Percentiles rank a stretch among this genome's conserved stretches.
phyloP scores from a whole-genome alignment of 78 protist species.

The Tieghemostelium lacteum region DNA sequence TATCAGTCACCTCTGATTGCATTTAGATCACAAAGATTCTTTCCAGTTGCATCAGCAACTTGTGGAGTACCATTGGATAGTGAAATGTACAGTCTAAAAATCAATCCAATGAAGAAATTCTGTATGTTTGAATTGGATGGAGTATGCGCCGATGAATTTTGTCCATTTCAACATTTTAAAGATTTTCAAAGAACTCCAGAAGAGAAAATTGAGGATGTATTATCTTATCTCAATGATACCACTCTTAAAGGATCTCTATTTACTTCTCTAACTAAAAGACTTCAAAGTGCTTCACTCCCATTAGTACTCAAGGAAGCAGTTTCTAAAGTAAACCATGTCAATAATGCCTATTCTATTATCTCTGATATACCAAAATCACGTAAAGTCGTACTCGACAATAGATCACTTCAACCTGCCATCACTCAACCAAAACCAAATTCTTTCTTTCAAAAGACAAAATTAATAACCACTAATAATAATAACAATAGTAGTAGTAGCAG shows the following conservation, averaged over 20 bases:
- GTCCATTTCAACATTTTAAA: slow-evolving; percentile 45
- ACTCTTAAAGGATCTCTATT: neutral
- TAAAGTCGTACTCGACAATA: too few relatives aligned
- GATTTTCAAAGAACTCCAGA: slow-evolving; percentile 23
- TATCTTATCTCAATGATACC: neutral
- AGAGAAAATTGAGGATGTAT: slow-evolving; percentile 34
- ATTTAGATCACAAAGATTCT: slow-evolving; percentile 38
- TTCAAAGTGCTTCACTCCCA: too few relatives aligned
- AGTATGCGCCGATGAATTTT: slow-evolving; percentile 16
- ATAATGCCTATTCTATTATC: too few relatives aligned
- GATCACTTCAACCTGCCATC: too few relatives aligned
- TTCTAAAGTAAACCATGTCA: too few relatives aligned
- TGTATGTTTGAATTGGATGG: slow-evolving; percentile 76
- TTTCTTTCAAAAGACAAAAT: neutral
- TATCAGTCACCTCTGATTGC: slow-evolving; percentile 40
- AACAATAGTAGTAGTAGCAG: neutral
- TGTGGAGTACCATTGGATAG: neutral
- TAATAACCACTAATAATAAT: too few relatives aligned
- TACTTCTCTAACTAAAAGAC: too few relatives aligned
- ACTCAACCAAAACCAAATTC: too few relatives aligned
- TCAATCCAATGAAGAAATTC: slow-evolving; percentile 23
- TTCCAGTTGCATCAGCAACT: neutral
- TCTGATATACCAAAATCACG: too few relatives aligned
- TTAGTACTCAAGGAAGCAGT: too few relatives aligned
- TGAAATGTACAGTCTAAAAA: slow-evolving; percentile 14